Evolutionary conservation across 2,329 filamentous ascomycete species (phyloP).

Genomic region (Exophiala aquamarina): DNA sequence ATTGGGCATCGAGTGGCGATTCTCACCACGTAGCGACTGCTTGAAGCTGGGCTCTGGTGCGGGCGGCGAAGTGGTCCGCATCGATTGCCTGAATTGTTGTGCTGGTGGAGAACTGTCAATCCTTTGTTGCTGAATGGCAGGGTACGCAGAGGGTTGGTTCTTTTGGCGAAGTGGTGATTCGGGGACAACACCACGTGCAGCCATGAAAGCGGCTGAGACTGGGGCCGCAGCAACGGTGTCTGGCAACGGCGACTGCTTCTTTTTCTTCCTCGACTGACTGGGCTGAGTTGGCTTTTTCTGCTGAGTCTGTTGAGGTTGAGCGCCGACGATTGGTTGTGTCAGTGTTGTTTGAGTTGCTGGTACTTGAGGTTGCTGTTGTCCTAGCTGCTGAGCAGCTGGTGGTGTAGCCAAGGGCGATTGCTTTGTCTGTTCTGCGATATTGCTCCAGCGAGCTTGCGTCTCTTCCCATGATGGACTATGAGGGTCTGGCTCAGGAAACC

Average conservation of each 20-base stretch:
- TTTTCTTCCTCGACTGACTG: slow-evolving; percentile 13
- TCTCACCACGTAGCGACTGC: slow-evolving; percentile 21
- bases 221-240: slow-evolving; percentile 19
- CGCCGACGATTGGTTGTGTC: background rate
- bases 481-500: background rate
- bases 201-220: slow-evolving; percentile 7
- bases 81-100: slow-evolving; percentile 24
- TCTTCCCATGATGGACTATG: slow-evolving; percentile 27
- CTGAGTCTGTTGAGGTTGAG: background rate
- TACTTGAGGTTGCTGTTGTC: background rate
- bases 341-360: too few relatives aligned
- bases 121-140: slow-evolving; percentile 4
- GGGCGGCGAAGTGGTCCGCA: slow-evolving; percentile 18
- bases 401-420: slow-evolving; percentile 4
- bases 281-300: slow-evolving; percentile 11
- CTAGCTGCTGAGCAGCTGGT: slow-evolving; percentile 1
- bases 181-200: slow-evolving; percentile 4
- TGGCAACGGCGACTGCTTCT: slow-evolving; percentile 22
- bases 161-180: slow-evolving; percentile 9
- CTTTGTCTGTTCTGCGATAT: slow-evolving; percentile 23
- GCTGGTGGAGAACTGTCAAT: slow-evolving; percentile 8
- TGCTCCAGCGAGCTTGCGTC: slow-evolving; percentile 32
- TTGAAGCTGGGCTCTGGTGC: slow-evolving; percentile 17
- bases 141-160: slow-evolving; percentile 9
- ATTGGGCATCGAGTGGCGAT: slow-evolving; percentile 9